Evolutionary conservation across 2,329 filamentous ascomycete species (phyloP).

Genomic region (Metarhizium robertsii): DNA sequence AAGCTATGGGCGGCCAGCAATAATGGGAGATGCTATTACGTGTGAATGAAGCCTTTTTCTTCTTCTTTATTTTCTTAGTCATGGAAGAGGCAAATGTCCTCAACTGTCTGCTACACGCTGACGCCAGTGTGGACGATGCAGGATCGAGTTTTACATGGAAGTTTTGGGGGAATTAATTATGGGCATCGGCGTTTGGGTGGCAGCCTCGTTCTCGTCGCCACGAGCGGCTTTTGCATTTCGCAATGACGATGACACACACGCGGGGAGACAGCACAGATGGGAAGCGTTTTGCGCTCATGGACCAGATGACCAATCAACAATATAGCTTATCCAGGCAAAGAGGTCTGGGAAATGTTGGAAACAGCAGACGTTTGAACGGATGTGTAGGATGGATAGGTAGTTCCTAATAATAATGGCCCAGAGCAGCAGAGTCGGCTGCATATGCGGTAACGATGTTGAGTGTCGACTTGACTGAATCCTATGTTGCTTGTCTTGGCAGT

Average conservation of each 20-base stretch:
- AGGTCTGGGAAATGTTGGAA: conserved; percentile 4
- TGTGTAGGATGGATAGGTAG: conserved; percentile 7
- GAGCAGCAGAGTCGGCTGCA: background rate
- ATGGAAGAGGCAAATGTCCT: background rate
- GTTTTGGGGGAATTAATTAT: background rate
- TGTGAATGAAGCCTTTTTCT: background rate
- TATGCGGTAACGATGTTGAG: background rate
- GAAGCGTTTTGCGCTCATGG: background rate
- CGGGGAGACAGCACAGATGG: background rate
- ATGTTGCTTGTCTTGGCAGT: background rate
- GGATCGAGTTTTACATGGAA: background rate
- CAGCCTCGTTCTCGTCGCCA: background rate
- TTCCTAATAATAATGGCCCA: conserved; percentile 12
- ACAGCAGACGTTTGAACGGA: background rate
- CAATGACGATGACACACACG: background rate
- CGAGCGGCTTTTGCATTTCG: conserved; percentile 1
- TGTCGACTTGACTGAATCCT: background rate
- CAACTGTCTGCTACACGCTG: background rate
- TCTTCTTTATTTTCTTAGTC: background rate
- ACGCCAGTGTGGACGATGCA: background rate
- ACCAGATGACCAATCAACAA: background rate
- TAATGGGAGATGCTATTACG: conserved; percentile 1
- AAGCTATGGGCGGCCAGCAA: conserved; percentile 11
- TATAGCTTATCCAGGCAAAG: background rate
- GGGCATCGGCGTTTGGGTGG: conserved; percentile 5